These are phyloP conservation scores for Debaryomyces fabryi DNA, from an alignment of 1,139 yeast genomes.

Conservation along the genomic window DNA sequence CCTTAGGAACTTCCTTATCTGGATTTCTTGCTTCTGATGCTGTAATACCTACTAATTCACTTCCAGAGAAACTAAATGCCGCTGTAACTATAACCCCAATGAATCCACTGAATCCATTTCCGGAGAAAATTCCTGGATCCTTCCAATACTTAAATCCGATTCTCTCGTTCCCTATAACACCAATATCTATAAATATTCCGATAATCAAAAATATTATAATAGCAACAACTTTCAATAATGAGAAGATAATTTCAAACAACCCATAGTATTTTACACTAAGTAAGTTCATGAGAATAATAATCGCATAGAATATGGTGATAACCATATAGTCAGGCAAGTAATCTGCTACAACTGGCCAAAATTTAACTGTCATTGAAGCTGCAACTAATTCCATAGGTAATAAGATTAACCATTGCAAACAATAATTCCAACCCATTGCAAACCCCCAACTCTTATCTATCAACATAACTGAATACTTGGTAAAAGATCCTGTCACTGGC, in stretches of 20 bases:
- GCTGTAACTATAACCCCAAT: slow-evolving; percentile 28
- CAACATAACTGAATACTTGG: slow-evolving; percentile 23
- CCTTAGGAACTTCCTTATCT: slow-evolving; percentile 34
- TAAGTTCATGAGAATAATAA: slow-evolving; percentile 22
- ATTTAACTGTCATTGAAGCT: slow-evolving; percentile 24
- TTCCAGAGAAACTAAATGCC: slow-evolving; percentile 27
- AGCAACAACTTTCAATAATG: slow-evolving; percentile 34
- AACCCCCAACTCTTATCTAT: slow-evolving; percentile 29
- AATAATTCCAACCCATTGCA: slow-evolving; percentile 31
- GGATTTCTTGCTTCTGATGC: slow-evolving; percentile 38
- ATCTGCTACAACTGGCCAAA: slow-evolving; percentile 20
- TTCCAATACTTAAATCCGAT: slow-evolving; percentile 40
- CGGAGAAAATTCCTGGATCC: slow-evolving; percentile 34
- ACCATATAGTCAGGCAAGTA: slow-evolving; percentile 21
- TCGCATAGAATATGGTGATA: slow-evolving; percentile 21
- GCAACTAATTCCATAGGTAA: slow-evolving; percentile 29
- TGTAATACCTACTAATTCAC: slow-evolving; percentile 34
- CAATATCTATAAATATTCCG: slow-evolving; percentile 35
- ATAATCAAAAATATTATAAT: slow-evolving; percentile 37
- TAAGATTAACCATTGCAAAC: slow-evolving; percentile 25
- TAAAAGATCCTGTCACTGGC: slow-evolving; percentile 26
- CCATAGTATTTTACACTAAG: slow-evolving; percentile 27
- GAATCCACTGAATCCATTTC: slow-evolving; percentile 26
- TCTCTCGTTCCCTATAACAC: slow-evolving; percentile 30
- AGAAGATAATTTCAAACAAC: slow-evolving; percentile 30